Evolutionary conservation across 164 flowering plant genomes (phyloP), one percentile per base, ranked within the genome.

Genomic region (Nelumbo lutea): DNA sequence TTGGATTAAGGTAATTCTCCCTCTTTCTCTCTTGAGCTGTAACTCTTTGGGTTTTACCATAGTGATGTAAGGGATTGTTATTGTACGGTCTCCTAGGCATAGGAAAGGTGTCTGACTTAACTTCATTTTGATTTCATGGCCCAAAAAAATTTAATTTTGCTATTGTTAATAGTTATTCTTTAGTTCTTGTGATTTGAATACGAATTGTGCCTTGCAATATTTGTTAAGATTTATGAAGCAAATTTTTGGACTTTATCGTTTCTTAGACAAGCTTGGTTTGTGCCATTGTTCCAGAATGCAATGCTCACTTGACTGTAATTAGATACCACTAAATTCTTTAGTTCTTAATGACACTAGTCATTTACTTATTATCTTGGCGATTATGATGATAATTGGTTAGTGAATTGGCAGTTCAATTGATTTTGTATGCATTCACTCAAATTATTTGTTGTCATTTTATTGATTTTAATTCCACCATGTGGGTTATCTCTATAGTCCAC

Each of bases 1-100:
- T 95, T 9, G 97, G 97, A 43, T 85, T 90, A 61, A 86, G 83
- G 69, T 96, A 91, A 76, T 68, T 64, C 39, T 57, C 2, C 9
- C 42, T 53, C 41, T 15, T 39, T 1, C 9, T 3, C 8, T 66
- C 56, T 55, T 53, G 11, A 8, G 44, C 27, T 62, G 50, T 52
- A 6, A 41, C 9, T 27, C 64, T 44, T 61, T 71, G 57, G 42
- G 66, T 42, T 48, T 65, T 59, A 55, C 47, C 78, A 43, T 82
- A 95, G 97, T 95, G 99, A 97, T 89, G 83, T 61, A 80, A 88
- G 53, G 96, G 99, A 42, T 83, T 95, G 85, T 81, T 95, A 73
- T 80, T 95, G 2, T 82, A 92, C 58, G 98, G 99, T 42, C 99
- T 98, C 7, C 98, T 94, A 1, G 98, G 99, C 45, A 90, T 96